phyloP scores from a whole-genome alignment of 306 rosid genomes.

The Ormosia semicastrata region DNA sequence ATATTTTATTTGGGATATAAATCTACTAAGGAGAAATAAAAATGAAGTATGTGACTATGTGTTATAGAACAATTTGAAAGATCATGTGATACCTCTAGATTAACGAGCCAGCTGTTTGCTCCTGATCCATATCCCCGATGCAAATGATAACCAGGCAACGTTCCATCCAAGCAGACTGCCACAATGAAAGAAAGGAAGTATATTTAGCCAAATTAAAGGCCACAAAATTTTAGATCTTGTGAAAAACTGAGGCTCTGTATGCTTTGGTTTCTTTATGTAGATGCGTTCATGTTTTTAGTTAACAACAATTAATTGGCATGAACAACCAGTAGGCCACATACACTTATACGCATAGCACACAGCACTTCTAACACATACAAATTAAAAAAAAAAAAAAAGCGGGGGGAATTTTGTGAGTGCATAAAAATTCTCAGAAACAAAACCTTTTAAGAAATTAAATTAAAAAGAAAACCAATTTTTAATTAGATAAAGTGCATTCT shows the following conservation, averaged over 20 bases:
- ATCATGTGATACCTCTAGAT: slow-evolving; percentile 70
- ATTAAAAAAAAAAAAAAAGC: neutral
- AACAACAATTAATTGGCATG: neutral
- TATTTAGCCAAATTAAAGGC: slow-evolving; percentile 21
- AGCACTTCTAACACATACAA: neutral
- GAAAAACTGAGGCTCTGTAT: neutral
- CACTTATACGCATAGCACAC: neutral
- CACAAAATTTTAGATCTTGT: neutral
- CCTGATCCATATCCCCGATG: slow-evolving; percentile 85
- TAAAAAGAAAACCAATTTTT: neutral
- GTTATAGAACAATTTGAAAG: slow-evolving; percentile 16
- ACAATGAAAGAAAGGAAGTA: neutral
- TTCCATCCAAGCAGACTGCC: slow-evolving; percentile 90
- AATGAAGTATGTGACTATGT: neutral
- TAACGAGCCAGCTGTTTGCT: slow-evolving; percentile 83
- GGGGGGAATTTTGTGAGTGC: neutral
- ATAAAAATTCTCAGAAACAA: neutral
- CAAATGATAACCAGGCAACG: slow-evolving; percentile 84
- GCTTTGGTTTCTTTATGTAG: neutral
- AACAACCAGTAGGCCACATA: neutral
- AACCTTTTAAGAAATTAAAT: neutral
- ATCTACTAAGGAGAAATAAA: neutral
- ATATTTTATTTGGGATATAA: neutral
- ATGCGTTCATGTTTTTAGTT: neutral
- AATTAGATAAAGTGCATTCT: neutral